Evolutionary conservation across 176 grass and related monocot genomes (phyloP).

Genomic region (Puccinellia tenuiflora): DNA sequence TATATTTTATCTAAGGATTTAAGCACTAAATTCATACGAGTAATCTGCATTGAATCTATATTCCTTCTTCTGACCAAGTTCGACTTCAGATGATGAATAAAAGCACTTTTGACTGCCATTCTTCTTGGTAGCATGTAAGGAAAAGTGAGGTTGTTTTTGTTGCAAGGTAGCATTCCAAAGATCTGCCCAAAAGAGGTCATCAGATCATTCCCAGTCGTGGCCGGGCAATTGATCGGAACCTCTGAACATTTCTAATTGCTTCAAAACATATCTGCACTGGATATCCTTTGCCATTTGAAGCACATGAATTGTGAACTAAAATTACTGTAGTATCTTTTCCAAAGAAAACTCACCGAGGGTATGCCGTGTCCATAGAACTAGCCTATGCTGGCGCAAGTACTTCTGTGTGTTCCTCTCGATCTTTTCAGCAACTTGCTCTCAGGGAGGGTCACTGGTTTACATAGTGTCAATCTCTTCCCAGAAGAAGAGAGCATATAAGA

Average conservation of each 20-base stretch:
- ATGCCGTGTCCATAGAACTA: not conserved
- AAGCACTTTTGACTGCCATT: not conserved
- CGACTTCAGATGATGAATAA: not conserved
- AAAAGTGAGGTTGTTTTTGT: not conserved
- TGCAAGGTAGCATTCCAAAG: not conserved
- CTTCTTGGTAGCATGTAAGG: not conserved
- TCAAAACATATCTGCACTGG: not conserved
- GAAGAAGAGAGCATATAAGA: slow-evolving; percentile 6
- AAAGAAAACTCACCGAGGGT: not conserved
- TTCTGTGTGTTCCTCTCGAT: not conserved
- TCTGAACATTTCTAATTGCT: not conserved
- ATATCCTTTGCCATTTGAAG: not conserved
- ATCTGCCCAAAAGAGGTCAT: not conserved
- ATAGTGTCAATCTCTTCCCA: not conserved
- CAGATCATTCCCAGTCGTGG: not conserved
- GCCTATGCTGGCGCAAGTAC: not conserved
- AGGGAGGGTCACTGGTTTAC: not conserved
- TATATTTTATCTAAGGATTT: not conserved
- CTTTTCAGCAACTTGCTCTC: not conserved
- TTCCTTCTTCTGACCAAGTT: not conserved
- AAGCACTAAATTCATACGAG: not conserved
- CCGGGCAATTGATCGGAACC: not conserved
- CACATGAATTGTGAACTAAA: not conserved
- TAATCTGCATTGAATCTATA: not conserved
- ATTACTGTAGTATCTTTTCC: not conserved